Evolutionary conservation across 176 grass and related monocot species (phyloP).

Genomic region (Oryza nivara): DNA sequence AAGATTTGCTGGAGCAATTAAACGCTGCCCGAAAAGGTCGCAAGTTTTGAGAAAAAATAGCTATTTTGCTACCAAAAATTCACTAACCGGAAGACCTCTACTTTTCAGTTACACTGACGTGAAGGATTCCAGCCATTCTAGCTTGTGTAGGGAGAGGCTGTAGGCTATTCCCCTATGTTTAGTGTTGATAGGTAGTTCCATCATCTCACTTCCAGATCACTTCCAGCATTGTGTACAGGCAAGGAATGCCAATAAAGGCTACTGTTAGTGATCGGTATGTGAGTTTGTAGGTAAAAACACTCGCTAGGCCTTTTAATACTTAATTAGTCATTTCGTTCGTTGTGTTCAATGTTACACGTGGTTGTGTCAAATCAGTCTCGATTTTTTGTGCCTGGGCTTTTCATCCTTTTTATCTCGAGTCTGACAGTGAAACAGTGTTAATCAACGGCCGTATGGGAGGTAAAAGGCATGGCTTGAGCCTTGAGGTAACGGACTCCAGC

Average conservation of each 20-base stretch:
- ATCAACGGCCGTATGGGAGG: neutral
- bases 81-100: neutral
- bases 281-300: neutral
- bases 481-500: neutral
- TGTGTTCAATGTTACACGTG: neutral
- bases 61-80: neutral
- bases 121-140: neutral
- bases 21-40: slow-evolving; percentile 46
- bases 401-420: neutral
- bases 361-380: neutral
- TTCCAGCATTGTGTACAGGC: slow-evolving; percentile 22
- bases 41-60: slow-evolving; percentile 48
- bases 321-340: neutral
- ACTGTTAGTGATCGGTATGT: neutral
- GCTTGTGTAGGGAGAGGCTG: neutral
- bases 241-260: slow-evolving; percentile 19
- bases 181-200: slow-evolving; percentile 13
- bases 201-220: neutral
- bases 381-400: neutral
- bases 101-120: neutral
- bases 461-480: neutral
- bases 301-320: neutral
- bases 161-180: neutral
- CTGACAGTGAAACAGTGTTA: neutral
- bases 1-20: slow-evolving; percentile 71